A percentile compares a stretch with the other conserved stretches of the same genome.
phyloP scores from a whole-genome alignment of 805 yeast genomes.

The Blastobotrys chiropterorum region DNA sequence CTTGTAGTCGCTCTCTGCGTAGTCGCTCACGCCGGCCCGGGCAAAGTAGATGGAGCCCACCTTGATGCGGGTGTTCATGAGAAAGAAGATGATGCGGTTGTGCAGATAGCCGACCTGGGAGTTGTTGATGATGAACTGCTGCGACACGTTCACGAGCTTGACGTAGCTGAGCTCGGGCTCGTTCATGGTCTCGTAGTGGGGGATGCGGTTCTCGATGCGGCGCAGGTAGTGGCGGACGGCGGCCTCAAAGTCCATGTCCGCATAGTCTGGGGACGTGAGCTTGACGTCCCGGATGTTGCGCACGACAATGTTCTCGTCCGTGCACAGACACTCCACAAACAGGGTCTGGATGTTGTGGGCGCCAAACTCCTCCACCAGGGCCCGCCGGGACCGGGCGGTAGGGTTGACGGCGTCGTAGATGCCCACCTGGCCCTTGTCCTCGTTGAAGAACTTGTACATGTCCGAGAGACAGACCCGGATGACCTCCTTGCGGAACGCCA shows the following conservation, averaged over 20 bases:
- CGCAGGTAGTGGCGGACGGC: constrained; percentile 75
- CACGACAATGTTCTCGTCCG: constrained; percentile 59
- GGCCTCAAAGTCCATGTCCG: constrained; percentile 61
- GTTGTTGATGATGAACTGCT: constrained; percentile 69
- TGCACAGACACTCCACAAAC: constrained; percentile 83
- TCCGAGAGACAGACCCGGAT: constrained; percentile 62
- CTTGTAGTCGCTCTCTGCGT: constrained; percentile 49
- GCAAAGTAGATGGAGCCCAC: constrained; percentile 92
- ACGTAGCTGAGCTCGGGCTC: constrained; percentile 62
- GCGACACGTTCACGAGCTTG: constrained; percentile 87
- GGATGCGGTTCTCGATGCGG: constrained; percentile 61
- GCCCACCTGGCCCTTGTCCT: constrained; percentile 87
- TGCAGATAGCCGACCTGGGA: constrained; percentile 83
- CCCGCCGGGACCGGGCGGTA: constrained; percentile 56
- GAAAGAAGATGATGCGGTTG: constrained; percentile 83
- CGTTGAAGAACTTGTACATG: constrained; percentile 61
- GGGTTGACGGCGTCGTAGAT: constrained; percentile 95
- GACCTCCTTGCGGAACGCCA: constrained; percentile 49
- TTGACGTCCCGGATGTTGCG: constrained; percentile 81
- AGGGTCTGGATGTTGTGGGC: constrained; percentile 63
- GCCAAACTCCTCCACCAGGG: constrained; percentile 48
- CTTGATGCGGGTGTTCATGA: constrained; percentile 85
- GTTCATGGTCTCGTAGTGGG: constrained; percentile 64
- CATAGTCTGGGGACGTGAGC: constrained; percentile 75
- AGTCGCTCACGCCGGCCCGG: constrained; percentile 38